Conservation (phyloP, 768 basidiomycete genomes). For the Suillus clintonianus region DNA sequence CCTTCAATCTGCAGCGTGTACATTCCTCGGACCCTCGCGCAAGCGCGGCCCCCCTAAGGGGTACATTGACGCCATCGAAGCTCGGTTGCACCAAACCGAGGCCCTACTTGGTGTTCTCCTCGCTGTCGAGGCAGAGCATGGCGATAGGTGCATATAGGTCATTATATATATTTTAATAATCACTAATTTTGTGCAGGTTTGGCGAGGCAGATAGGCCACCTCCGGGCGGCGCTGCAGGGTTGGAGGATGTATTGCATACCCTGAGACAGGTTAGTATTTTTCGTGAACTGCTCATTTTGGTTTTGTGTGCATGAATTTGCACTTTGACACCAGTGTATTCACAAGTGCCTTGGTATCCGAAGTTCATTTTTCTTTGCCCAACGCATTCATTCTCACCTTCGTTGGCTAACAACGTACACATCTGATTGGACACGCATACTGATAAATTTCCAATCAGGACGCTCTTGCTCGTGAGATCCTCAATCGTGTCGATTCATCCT, state of each 20-base stretch:
- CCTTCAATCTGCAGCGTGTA: slow-evolving; percentile 53
- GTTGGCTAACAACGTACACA: neutral
- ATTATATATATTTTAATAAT: neutral
- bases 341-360: too few species aligned
- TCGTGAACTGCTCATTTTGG: neutral
- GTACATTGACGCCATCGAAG: slow-evolving; percentile 94
- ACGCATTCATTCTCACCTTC: neutral
- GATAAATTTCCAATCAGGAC: slow-evolving; percentile 49
- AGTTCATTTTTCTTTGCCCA: neutral
- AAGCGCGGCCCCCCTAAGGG: slow-evolving; percentile 91
- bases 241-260: slow-evolving; percentile 45
- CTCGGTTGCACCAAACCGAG: slow-evolving; percentile 87
- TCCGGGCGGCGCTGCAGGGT: neutral
- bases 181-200: neutral
- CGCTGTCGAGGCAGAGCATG: slow-evolving; percentile 37
- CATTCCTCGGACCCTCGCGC: slow-evolving; percentile 76
- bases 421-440: neutral
- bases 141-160: slow-evolving; percentile 37
- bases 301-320: neutral
- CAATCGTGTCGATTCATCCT: slow-evolving; percentile 75
- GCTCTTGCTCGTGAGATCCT: slow-evolving; percentile 79
- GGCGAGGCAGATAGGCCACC: slow-evolving; percentile 11
- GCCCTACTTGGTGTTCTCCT: slow-evolving; percentile 84
- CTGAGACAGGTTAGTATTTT: slow-evolving; percentile 46
- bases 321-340: neutral